A percentile compares a stretch with the other conserved stretches of the same genome.
Evolutionary conservation across 768 basidiomycete species (phyloP).

Genomic region (Hypholoma sublateritium): DNA sequence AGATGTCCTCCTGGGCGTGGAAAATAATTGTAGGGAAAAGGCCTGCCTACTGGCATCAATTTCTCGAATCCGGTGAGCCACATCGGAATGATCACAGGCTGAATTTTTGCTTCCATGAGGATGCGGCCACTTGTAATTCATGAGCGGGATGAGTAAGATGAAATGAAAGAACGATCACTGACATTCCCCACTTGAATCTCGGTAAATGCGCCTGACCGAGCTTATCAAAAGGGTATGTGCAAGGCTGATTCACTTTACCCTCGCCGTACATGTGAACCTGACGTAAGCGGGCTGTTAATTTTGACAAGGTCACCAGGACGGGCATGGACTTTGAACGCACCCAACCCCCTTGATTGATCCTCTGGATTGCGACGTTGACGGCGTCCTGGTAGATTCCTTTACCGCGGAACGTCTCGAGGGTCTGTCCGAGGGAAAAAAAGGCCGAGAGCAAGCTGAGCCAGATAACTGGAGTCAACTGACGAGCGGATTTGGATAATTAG

Average conservation of each 20-base stretch:
- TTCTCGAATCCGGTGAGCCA: constrained; percentile 88
- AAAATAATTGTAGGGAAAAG: constrained; percentile 70
- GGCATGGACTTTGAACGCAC: constrained; percentile 41
- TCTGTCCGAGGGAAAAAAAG: constrained; percentile 90
- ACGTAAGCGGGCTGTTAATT: background rate
- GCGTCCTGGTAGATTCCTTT: constrained; percentile 86
- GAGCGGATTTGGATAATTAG: constrained; percentile 9
- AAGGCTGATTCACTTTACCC: constrained; percentile 81
- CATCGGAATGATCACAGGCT: constrained; percentile 86
- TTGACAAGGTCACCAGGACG: constrained; percentile 1
- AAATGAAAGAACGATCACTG: constrained; percentile 32
- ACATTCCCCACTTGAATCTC: constrained; percentile 97
- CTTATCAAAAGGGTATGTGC: constrained; percentile 41
- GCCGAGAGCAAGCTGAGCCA: constrained; percentile 73
- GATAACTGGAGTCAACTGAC: constrained; percentile 21
- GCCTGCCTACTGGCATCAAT: constrained; percentile 86
- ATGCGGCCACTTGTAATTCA: constrained; percentile 66
- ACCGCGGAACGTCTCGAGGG: constrained; percentile 91
- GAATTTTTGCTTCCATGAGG: constrained; percentile 55
- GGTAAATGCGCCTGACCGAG: constrained; percentile 52
- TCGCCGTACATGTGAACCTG: constrained; percentile 92
- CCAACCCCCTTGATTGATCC: constrained; percentile 84
- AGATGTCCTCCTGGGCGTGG: constrained; percentile 63
- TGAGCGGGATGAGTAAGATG: constrained; percentile 3
- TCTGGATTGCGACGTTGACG: constrained; percentile 78